phyloP scores from a whole-genome alignment of 768 basidiomycete genomes.

The Boletus vinaceobasis region DNA sequence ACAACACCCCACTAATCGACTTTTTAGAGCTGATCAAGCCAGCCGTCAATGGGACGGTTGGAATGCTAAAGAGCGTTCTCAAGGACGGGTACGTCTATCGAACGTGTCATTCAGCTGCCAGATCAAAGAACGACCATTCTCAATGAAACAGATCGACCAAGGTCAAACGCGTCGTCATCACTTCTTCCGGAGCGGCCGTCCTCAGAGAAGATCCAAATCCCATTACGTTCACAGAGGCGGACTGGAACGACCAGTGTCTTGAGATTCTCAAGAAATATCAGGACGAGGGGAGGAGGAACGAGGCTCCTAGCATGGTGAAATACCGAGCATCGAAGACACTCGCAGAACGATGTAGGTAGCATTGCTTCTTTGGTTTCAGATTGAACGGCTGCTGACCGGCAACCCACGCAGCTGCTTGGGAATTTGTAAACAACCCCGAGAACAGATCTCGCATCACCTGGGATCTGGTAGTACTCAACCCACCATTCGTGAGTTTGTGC shows the following conservation, averaged over 20 bases:
- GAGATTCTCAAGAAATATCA: constrained; percentile 43
- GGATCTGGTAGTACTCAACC: constrained; percentile 40
- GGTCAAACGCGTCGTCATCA: constrained; percentile 68
- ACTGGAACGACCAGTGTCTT: constrained; percentile 56
- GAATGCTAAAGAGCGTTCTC: constrained; percentile 56
- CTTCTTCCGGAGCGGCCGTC: constrained; percentile 57
- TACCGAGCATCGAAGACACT: constrained; percentile 65
- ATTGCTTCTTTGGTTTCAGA: background rate
- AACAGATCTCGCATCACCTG: constrained; percentile 33
- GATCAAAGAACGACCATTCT: background rate
- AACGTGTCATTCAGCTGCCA: background rate
- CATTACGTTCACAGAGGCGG: constrained; percentile 40
- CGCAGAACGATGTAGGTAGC: constrained; percentile 51
- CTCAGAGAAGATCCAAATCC: constrained; percentile 26
- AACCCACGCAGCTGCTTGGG: constrained; percentile 44
- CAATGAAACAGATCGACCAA: constrained; percentile 28
- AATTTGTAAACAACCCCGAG: constrained; percentile 31
- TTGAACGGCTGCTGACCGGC: background rate
- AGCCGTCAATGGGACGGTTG: constrained; percentile 67
- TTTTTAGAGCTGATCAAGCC: constrained; percentile 59
- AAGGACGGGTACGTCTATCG: constrained; percentile 44
- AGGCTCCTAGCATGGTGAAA: constrained; percentile 35
- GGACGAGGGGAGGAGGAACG: constrained; percentile 42
- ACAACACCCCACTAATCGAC: background rate
- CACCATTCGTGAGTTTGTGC: constrained; percentile 33